phyloP scores from a whole-genome alignment of 2,329 filamentous ascomycete species.

The Diaporthe citriasiana region DNA sequence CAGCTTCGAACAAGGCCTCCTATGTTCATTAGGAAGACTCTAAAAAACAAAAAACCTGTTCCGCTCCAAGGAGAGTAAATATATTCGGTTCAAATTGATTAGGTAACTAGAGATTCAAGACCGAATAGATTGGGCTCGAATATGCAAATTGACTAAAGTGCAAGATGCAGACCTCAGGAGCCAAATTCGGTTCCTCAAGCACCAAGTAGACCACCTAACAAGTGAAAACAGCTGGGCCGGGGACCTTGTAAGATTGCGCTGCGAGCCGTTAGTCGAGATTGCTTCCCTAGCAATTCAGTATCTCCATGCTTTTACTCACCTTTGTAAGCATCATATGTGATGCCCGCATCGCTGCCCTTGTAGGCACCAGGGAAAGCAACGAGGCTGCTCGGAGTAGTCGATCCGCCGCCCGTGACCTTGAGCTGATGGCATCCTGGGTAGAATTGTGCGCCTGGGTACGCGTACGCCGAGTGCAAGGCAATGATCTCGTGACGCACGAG shows the following conservation, averaged over 20 bases:
- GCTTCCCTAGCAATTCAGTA: neutral
- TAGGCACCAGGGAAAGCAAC: slow-evolving; percentile 70
- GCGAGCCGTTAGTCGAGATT: neutral
- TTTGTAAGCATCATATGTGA: slow-evolving; percentile 68
- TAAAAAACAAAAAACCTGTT: neutral
- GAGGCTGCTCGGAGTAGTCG: slow-evolving; percentile 55
- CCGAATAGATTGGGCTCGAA: neutral
- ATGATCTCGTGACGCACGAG: slow-evolving; percentile 72
- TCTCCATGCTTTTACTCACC: slow-evolving; percentile 49
- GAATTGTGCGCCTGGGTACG: slow-evolving; percentile 68
- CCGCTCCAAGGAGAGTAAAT: neutral
- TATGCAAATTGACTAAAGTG: neutral
- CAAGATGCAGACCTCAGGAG: neutral
- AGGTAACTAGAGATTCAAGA: neutral
- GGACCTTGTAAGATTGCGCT: slow-evolving; percentile 60
- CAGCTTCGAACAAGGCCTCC: too few relatives aligned
- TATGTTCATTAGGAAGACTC: too few relatives aligned
- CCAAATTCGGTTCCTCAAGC: neutral
- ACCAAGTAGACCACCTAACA: slow-evolving; percentile 52
- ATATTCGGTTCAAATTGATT: neutral
- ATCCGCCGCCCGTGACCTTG: slow-evolving; percentile 65
- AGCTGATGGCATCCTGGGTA: slow-evolving; percentile 72
- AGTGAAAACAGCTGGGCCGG: slow-evolving; percentile 62
- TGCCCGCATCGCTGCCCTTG: slow-evolving; percentile 62
- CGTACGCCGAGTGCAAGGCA: slow-evolving; percentile 63